These are phyloP conservation scores for Talaromyces wortmannii DNA, from an alignment of 495 filamentous ascomycete species.

Conservation along the genomic window DNA sequence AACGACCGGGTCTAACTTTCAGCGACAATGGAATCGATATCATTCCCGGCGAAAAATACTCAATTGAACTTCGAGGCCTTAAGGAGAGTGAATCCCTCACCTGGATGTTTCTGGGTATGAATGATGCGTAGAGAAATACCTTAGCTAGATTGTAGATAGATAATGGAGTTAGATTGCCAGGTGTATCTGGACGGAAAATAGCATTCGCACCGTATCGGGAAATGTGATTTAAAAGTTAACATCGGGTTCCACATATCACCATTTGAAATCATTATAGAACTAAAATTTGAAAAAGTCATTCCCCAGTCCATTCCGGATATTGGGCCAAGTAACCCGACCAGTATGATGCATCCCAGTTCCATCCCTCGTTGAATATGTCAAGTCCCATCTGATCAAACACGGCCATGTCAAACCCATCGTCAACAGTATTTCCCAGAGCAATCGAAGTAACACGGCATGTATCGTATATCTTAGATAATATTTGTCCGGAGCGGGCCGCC, in stretches of 20 bases:
- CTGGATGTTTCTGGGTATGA: neutral
- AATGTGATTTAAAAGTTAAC: no score
- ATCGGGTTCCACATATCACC: no score
- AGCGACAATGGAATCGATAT: constrained; percentile 41
- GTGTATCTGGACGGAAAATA: no score
- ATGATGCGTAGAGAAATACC: neutral
- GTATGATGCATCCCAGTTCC: neutral
- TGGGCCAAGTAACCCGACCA: neutral
- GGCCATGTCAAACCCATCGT: neutral
- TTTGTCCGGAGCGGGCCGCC: neutral
- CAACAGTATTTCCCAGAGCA: neutral
- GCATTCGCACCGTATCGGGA: no score
- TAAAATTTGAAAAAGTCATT: neutral
- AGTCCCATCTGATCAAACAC: neutral
- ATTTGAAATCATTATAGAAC: no score
- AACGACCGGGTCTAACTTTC: constrained; percentile 23
- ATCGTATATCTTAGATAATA: neutral
- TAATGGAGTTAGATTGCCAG: neutral
- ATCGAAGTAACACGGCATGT: neutral
- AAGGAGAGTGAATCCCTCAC: neutral
- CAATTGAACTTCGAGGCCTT: neutral
- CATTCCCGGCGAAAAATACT: constrained; percentile 38
- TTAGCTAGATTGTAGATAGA: no score
- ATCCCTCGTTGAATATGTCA: neutral
- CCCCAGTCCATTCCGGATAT: neutral